Base-by-base conservation (phyloP, 2,329 filamentous ascomycete species). In the Basipetospora chlamydospora region DNA sequence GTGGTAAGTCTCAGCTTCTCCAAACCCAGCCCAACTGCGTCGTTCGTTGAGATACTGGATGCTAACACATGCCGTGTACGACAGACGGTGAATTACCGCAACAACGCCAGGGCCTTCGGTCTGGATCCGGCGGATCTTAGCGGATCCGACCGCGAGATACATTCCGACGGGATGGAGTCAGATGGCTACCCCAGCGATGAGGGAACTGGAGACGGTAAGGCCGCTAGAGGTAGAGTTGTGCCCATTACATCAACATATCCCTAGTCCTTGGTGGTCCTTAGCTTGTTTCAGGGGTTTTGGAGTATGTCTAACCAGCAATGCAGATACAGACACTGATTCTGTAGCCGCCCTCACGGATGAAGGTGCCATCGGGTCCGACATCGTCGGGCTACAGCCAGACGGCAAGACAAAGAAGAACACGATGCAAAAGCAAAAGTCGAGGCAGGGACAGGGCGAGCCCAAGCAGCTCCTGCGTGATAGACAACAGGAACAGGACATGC, bases 51-150 rank as follows among this genome's bases (percentile, higher is more conserved):
- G 5, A 25, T 12, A 7, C 8, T 6, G 18, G 3, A 15, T 13
- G 13, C 13, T 13, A n/a, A 18, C 32, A n/a, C n/a, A n/a, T n/a
- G n/a, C n/a, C n/a, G n/a, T 31, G 21, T 15, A 16, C 11, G 12
- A n/a, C 36, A 56, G 52, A 41, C 44, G 3, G 42, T 54, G 30
- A 50, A 50, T 26, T 56, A 57, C 38, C 41, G 46, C 7, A 42
- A 42, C 3, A 50, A 49, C 7, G 44, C 37, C 3, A 28, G 31
- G 18, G 26, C 26, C 35, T 37, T 31, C 8, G 35, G 35, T 15
- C 20, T 37, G 15, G 35, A 37, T 11, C n/a, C 18, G 13, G 28
- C 15, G 22, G 35, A 37, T n/a, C 17, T 37, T 5, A 37, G 35
- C 35, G 35, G 31, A 10, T 37, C 35, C 7, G 35, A 31, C n/a